phyloP scores from a whole-genome alignment of 306 rosid species.

The Vigna angularis region DNA sequence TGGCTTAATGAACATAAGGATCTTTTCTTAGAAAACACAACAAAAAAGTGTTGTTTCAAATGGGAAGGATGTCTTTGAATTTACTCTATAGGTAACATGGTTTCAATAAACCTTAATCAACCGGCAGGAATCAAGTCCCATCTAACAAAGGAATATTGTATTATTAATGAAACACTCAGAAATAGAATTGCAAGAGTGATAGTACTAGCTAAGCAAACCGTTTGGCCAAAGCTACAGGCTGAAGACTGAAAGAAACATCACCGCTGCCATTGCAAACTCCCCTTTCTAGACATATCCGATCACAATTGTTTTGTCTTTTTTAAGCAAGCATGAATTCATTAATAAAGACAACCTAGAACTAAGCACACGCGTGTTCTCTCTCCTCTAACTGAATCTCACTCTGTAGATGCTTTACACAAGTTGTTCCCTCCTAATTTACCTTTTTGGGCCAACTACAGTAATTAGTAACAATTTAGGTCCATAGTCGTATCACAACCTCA shows the following conservation, averaged over 20 bases:
- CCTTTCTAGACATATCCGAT: background rate
- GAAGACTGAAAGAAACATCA: background rate
- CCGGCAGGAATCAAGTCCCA: background rate
- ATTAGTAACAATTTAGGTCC: background rate
- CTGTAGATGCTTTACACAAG: conserved; percentile 7
- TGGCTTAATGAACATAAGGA: conserved; percentile 6
- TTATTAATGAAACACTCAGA: background rate
- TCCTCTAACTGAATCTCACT: background rate
- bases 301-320: background rate
- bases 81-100: conserved; percentile 18
- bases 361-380: background rate
- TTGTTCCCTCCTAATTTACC: conserved; percentile 14
- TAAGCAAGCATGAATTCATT: background rate
- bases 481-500: conserved; percentile 24
- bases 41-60: conserved; percentile 3
- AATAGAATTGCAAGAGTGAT: conserved; percentile 10
- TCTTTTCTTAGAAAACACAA: background rate
- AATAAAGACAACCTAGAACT: background rate
- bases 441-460: conserved; percentile 12
- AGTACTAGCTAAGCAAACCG: background rate
- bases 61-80: conserved; percentile 2
- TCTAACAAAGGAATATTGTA: conserved; percentile 1
- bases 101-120: background rate
- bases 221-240: background rate
- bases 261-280: background rate